Percentiles rank a stretch among this genome's conserved stretches.
These are phyloP conservation scores for Millerozyma acaciae DNA, from an alignment of 805 yeast genomes.

Conservation along the genomic window DNA sequence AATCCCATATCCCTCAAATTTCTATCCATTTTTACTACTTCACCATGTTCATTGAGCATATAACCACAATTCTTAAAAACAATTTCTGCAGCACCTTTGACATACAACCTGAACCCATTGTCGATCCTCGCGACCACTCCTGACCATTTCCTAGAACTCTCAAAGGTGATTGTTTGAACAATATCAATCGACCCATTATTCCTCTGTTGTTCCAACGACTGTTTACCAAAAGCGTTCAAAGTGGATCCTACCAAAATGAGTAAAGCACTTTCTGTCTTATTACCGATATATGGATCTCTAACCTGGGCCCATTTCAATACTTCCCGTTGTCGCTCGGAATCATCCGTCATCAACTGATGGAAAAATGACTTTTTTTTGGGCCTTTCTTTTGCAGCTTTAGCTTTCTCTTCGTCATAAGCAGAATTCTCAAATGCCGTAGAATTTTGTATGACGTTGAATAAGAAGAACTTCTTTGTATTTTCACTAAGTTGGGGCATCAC, in stretches of 20 bases:
- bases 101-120: conserved; percentile 54
- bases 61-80: conserved; percentile 58
- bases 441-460: conserved; percentile 66
- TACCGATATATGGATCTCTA: conserved; percentile 73
- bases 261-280: conserved; percentile 92
- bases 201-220: conserved; percentile 42
- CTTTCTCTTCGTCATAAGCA: conserved; percentile 33
- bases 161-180: conserved; percentile 82
- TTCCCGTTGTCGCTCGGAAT: conserved; percentile 7
- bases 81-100: conserved; percentile 96
- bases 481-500: conserved; percentile 18
- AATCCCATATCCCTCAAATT: conserved; percentile 23
- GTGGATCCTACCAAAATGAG: conserved; percentile 60
- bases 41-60: conserved; percentile 23
- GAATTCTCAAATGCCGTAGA: conserved; percentile 86
- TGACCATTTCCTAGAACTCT: conserved; percentile 90
- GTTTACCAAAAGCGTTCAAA: conserved; percentile 43
- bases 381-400: conserved; percentile 20
- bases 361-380: conserved; percentile 29
- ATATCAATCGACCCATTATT: conserved; percentile 26
- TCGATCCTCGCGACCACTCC: conserved; percentile 62
- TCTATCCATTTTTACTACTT: conserved; percentile 26
- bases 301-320: conserved; percentile 13
- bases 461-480: conserved; percentile 23
- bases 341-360: conserved; percentile 19